Conservation (phyloP, 2,329 filamentous ascomycete genomes). For the Microdochium trichocladiopsis region DNA sequence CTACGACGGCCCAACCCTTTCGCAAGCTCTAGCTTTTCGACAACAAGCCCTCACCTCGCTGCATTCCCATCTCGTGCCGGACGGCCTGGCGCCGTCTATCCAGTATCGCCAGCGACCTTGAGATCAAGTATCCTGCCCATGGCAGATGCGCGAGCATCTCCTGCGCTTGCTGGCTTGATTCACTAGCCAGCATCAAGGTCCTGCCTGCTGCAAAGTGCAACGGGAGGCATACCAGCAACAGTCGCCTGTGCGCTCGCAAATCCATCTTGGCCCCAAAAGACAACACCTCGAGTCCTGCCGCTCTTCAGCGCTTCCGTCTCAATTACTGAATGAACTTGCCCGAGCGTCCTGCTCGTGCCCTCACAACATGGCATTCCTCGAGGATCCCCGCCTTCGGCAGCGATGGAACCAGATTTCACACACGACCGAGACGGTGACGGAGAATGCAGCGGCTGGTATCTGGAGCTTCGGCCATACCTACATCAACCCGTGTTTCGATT, state of each 20-base stretch:
- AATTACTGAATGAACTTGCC: no score
- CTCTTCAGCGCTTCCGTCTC: no score
- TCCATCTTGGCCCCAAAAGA: no score
- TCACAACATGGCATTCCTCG: slow-evolving; percentile 50
- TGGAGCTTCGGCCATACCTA: slow-evolving; percentile 86
- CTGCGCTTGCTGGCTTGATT: neutral
- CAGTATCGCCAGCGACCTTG: neutral
- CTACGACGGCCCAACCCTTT: no score
- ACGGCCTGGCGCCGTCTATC: no score
- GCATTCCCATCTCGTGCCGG: no score
- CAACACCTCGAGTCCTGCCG: no score
- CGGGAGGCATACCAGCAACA: no score
- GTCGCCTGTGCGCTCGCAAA: no score
- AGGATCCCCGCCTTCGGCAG: slow-evolving; percentile 85
- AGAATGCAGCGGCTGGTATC: slow-evolving; percentile 83
- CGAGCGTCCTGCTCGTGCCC: no score
- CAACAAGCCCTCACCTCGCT: no score
- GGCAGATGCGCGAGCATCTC: neutral
- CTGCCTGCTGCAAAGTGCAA: neutral
- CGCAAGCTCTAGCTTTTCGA: no score
- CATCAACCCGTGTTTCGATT: slow-evolving; percentile 71
- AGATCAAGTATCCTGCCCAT: neutral
- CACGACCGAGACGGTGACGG: slow-evolving; percentile 84
- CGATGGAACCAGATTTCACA: slow-evolving; percentile 90
- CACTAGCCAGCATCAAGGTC: neutral